Evolutionary conservation across 139 green algal species (phyloP), one percentile per base, ranked within the genome.

Genomic region (Mesostigma viride): DNA sequence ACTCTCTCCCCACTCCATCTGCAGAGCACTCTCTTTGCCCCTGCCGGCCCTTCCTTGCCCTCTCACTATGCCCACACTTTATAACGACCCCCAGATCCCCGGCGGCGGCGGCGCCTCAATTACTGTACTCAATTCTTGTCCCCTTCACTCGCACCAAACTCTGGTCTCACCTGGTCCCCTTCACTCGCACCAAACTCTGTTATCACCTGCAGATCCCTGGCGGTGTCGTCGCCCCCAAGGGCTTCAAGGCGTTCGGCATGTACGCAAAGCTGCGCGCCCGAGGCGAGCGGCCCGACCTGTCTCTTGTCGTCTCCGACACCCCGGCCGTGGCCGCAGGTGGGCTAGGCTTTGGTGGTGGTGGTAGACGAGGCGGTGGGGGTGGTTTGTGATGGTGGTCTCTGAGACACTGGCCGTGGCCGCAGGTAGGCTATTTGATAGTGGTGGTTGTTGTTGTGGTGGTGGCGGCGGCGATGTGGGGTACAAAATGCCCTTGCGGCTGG

Each of bases 181-280:
- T n/a, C n/a, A n/a, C n/a, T n/a, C n/a, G n/a, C n/a, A n/a, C n/a
- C n/a, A n/a, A n/a, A n/a, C n/a, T n/a, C n/a, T n/a, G n/a, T n/a
- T n/a, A n/a, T n/a, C n/a, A n/a, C n/a, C n/a, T 27, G 34, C 67
- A 74, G 67, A 72, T 77, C 4, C 45, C 56, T 5, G 77, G 73
- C 11, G 77, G 77, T 20, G 77, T 81, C 58, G 65, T 33, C 36
- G 69, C 92, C 1, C 76, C 92, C 8, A 88, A 91, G 76, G 92
- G 92, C 35, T 98, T 98, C 82, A 88, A 88, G 56, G 89, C 90
- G 20, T 34, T 81, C 85, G 91, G 88, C 35, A 92, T 89, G 64
- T 85, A 88, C 48, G 90, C 80, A 1, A 83, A 80, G 1, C 78
- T 98, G 46, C 79, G 92, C 8, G 85, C 87, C 14, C 73, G 64